Conservation (phyloP, 306 rosid genomes). For the Begonia peltatifolia region DNA sequence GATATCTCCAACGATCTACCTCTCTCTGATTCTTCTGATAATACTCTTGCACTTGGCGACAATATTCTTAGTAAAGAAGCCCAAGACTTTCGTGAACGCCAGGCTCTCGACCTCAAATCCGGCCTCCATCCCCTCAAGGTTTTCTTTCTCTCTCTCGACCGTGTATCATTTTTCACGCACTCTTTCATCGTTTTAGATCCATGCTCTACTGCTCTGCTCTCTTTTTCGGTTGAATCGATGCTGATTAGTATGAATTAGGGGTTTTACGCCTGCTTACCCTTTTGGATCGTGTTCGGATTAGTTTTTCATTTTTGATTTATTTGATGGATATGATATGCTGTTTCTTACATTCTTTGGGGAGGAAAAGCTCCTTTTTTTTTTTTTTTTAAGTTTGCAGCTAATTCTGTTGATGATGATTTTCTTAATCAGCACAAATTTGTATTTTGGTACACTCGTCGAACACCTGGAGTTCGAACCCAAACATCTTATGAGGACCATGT, state of each 20-base stretch:
- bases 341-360: background rate
- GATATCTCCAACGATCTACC: conserved; percentile 10
- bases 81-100: conserved; percentile 24
- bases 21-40: conserved; percentile 16
- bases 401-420: conserved; percentile 9
- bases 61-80: conserved; percentile 12
- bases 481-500: conserved; percentile 83
- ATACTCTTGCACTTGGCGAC: background rate
- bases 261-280: background rate
- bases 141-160: background rate
- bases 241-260: background rate
- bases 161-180: background rate
- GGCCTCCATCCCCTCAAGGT: conserved; percentile 53
- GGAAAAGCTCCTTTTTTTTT: background rate
- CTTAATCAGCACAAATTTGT: conserved; percentile 53
- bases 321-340: background rate
- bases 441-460: conserved; percentile 92
- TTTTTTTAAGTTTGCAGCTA: background rate
- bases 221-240: too few species aligned
- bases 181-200: too few species aligned
- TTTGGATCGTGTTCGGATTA: background rate
- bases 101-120: conserved; percentile 34
- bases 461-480: conserved; percentile 71
- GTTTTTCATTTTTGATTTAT: background rate
- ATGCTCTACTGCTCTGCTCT: too few species aligned